Evolutionary conservation across 495 filamentous ascomycete species (phyloP).

Genomic region (Penicillium longicatenatum): DNA sequence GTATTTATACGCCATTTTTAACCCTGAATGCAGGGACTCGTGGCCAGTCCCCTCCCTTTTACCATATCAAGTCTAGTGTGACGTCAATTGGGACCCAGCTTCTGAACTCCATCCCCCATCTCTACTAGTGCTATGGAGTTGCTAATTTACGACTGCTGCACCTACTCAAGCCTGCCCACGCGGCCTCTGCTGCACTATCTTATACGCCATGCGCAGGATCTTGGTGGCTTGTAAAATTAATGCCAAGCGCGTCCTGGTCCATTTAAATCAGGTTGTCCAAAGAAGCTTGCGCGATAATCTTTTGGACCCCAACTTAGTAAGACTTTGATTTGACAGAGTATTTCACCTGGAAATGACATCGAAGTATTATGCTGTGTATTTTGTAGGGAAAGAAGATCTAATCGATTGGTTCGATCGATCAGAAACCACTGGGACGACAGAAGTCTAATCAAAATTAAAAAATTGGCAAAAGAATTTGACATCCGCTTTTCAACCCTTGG

Average conservation of each 20-base stretch:
- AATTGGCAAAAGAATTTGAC: too few species aligned
- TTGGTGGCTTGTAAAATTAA: conserved; percentile 14
- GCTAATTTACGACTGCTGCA: conserved; percentile 6
- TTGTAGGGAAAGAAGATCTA: neutral
- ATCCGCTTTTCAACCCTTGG: neutral
- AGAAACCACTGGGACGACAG: neutral
- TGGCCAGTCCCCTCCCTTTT: conserved; percentile 19
- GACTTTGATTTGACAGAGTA: neutral
- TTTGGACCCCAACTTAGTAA: conserved; percentile 11
- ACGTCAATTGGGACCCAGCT: conserved; percentile 3
- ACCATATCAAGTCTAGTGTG: conserved; percentile 11
- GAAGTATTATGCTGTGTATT: neutral
- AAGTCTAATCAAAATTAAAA: neutral
- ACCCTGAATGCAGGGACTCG: conserved; percentile 29
- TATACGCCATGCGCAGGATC: conserved; percentile 8
- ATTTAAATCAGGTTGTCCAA: neutral
- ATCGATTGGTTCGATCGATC: neutral
- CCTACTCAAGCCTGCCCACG: conserved; percentile 18
- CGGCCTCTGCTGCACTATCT: conserved; percentile 16
- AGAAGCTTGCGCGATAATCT: neutral
- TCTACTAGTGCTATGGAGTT: conserved; percentile 23
- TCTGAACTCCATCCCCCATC: conserved; percentile 6
- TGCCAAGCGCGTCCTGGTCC: neutral
- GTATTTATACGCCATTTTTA: neutral
- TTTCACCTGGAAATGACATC: too few species aligned